These are phyloP conservation scores for Lyophyllum atratum DNA, from an alignment of 768 basidiomycete genomes.

Conservation along the genomic window DNA sequence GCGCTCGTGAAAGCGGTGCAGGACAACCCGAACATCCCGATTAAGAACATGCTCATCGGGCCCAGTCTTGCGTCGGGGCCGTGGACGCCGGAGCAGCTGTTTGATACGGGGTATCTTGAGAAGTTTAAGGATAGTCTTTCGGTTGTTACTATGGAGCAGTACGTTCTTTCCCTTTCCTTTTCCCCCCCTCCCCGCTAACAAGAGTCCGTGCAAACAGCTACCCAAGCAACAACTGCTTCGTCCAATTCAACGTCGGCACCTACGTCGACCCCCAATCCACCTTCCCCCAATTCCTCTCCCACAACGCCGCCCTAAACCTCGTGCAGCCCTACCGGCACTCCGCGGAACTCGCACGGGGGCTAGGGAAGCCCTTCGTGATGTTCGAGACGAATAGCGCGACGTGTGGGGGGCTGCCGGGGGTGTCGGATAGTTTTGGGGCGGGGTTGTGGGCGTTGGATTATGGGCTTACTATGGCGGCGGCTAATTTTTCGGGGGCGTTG, in stretches of 20 bases:
- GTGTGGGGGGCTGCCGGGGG: constrained; percentile 68
- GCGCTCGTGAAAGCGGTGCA: constrained; percentile 38
- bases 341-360: constrained; percentile 42
- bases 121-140: constrained; percentile 42
- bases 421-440: constrained; percentile 63
- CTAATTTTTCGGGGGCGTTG: constrained; percentile 56
- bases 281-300: constrained; percentile 61
- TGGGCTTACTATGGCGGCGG: constrained; percentile 60
- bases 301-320: constrained; percentile 51
- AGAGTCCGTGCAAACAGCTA: too few relatives aligned
- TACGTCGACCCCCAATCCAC: constrained; percentile 43
- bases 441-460: constrained; percentile 70
- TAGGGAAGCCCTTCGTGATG: constrained; percentile 58
- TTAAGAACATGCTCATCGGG: constrained; percentile 53
- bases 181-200: too few relatives aligned
- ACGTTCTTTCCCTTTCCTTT: constrained; percentile 13
- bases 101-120: constrained; percentile 52
- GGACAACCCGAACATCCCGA: constrained; percentile 33
- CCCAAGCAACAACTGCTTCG: constrained; percentile 62
- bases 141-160: constrained; percentile 60
- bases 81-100: constrained; percentile 50
- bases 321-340: constrained; percentile 55
- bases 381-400: constrained; percentile 72
- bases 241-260: constrained; percentile 43
- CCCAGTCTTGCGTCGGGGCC: constrained; percentile 61